Evolutionary conservation across 2,329 filamentous ascomycete genomes (phyloP), one percentile per base, ranked within the genome.

Genomic region (Neopestalotiopsis clavispora): DNA sequence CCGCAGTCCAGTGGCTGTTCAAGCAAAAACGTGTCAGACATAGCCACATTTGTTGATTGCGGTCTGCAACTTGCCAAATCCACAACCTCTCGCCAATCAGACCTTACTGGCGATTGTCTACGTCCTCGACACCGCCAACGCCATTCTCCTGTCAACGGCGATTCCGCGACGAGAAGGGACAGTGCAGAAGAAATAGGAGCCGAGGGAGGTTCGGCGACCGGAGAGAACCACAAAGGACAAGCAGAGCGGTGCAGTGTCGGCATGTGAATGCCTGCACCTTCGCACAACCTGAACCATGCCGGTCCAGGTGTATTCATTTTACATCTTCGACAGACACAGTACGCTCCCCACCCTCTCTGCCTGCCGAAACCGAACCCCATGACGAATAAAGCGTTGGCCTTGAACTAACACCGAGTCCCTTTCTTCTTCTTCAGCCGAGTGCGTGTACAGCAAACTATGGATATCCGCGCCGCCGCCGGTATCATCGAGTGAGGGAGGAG

Each of bases 271-370:
- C 58, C 66, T 52, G 66, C 66, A 67, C 32, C 59, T 20, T 63
- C 23, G 14, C 32, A 12, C 59, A 63, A 56, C 71, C 67, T 65
- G 74, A 80, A 84, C 75, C 78, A 98, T 99, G 96, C 91, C 92
- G 70, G 74, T 78, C 74, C 78, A 79, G 71, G 93, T 98, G 81
- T 98, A 97, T 84, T 95, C 94, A 70, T 97, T 99, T 84, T 97
- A 97, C 86, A 98, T 99, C 79, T 99, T 99, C 80, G 96, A 99
- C 84, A 92, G 96, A 73, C 96, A 99, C 83, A 97, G 96, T 98
- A 52, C 52, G 65, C 87, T 78, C 89, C 77, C 67, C 40, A 63
- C 65, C 4, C 64, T 58, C 7, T 49, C 62, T 34, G 45, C 32
- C n/a, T 34, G 20, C 67, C 23, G 52, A 28, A 28, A 38, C 58